These are phyloP conservation scores for Isatis tinctoria DNA, from an alignment of 345 rosid species.

Conservation along the genomic window DNA sequence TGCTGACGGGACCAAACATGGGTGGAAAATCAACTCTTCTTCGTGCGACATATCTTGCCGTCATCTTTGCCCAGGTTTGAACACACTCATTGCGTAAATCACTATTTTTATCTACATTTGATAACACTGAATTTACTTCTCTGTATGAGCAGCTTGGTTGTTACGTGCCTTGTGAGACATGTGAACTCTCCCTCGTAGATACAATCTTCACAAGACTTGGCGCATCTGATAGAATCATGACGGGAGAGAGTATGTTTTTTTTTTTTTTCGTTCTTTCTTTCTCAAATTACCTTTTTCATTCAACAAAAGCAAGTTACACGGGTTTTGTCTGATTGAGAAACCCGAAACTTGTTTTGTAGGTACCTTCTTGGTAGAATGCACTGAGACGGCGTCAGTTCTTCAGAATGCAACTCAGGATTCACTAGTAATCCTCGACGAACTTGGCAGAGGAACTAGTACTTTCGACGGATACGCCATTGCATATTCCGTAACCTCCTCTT, in stretches of 20 bases:
- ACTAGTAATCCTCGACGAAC: conserved; percentile 85
- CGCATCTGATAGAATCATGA: conserved; percentile 87
- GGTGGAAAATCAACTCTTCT: conserved; percentile 97
- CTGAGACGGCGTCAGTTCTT: conserved; percentile 98
- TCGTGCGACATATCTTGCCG: conserved; percentile 86
- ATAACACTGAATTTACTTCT: neutral
- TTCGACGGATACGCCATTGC: conserved; percentile 97
- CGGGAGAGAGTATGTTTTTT: conserved; percentile 75
- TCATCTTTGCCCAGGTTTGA: conserved; percentile 82
- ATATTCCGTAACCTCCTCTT: conserved; percentile 53
- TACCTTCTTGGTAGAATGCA: conserved; percentile 85
- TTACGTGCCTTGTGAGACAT: conserved; percentile 70
- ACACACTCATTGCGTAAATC: neutral
- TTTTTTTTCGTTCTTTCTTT: neutral
- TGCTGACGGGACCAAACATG: conserved; percentile 97
- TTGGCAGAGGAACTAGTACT: conserved; percentile 98
- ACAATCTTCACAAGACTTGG: conserved; percentile 90
- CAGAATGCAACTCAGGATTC: conserved; percentile 91
- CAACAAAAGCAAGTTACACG: neutral
- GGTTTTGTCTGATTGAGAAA: neutral
- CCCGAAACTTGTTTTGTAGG: conserved; percentile 37
- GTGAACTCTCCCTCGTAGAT: conserved; percentile 70
- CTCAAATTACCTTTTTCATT: neutral
- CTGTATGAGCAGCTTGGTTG: conserved; percentile 67
- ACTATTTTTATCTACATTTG: neutral